These are phyloP conservation scores for Elsinoe ampelina DNA, from an alignment of 2,329 filamentous ascomycete genomes.

Conservation along the genomic window DNA sequence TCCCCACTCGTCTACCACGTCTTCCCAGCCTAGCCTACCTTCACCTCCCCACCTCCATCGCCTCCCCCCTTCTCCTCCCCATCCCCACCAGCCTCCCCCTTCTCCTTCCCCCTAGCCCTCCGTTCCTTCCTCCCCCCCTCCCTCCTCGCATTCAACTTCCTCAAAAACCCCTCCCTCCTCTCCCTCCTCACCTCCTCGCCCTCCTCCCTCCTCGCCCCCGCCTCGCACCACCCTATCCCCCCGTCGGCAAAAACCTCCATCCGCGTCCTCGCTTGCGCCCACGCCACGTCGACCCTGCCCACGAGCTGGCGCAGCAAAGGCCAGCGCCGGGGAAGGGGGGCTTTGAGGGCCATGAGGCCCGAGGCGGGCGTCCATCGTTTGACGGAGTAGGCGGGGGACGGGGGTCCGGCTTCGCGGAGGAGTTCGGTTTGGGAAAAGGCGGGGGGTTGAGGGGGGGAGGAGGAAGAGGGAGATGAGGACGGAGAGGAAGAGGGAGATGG, in stretches of 20 bases:
- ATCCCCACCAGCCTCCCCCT: not conserved
- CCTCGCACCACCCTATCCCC: not conserved
- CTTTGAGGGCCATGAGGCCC: not conserved
- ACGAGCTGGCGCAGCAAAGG: slow-evolving; percentile 21
- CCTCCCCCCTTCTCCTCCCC: not conserved
- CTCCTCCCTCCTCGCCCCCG: slow-evolving; percentile 2
- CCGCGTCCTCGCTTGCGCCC: slow-evolving; percentile 18
- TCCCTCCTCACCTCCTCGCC: not conserved
- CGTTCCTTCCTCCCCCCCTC: not conserved
- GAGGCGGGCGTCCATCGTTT: not conserved
- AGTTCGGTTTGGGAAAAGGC: not conserved
- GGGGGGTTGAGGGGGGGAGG: not conserved
- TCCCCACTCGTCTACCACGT: too few species aligned
- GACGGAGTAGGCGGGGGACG: not conserved
- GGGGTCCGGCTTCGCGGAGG: not conserved
- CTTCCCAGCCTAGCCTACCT: not conserved
- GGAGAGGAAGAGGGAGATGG: not conserved
- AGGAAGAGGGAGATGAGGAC: not conserved
- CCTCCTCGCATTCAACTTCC: not conserved
- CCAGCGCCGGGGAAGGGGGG: not conserved
- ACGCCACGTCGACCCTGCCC: slow-evolving; percentile 23
- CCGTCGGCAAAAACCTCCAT: slow-evolving; percentile 17
- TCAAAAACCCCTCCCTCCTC: not conserved
- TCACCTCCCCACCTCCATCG: not conserved
- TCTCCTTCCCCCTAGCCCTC: not conserved